Evolutionary conservation across 192 early-diverging fungal species (phyloP).

Genomic region (Dissophora ornata): DNA sequence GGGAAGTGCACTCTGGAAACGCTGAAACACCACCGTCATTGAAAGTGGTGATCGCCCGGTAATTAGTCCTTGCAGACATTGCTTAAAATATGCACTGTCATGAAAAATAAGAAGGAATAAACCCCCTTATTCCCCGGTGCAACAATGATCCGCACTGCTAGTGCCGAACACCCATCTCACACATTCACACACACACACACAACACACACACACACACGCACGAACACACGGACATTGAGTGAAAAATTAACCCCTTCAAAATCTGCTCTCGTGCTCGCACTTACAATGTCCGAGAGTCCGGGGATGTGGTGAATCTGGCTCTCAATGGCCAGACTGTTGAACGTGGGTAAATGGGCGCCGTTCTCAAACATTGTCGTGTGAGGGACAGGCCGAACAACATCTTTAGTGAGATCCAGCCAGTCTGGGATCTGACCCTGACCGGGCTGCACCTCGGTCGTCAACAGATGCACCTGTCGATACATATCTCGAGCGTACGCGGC

Average conservation of each 20-base stretch:
- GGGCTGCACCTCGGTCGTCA: conserved; percentile 26
- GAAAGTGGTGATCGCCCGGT: no score
- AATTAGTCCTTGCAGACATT: no score
- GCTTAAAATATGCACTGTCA: no score
- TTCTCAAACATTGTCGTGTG: conserved; percentile 45
- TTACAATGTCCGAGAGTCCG: conserved; percentile 45
- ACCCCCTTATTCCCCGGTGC: no score
- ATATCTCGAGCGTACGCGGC: conserved; percentile 26
- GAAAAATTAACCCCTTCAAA: background rate
- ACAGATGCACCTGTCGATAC: conserved; percentile 36
- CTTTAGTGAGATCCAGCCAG: conserved; percentile 30
- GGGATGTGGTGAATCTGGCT: conserved; percentile 44
- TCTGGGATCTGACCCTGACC: conserved; percentile 27
- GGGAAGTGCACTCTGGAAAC: no score
- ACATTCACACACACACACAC: no score
- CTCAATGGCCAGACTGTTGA: conserved; percentile 57
- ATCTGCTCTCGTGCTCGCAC: background rate
- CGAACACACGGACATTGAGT: no score
- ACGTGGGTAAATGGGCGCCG: conserved; percentile 37
- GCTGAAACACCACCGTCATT: no score
- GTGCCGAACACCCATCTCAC: no score
- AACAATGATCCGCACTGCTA: conserved; percentile 18
- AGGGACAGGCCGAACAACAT: conserved; percentile 10
- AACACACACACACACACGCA: no score
- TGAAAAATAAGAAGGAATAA: no score